Percentiles rank a stretch among this genome's conserved stretches.
phyloP scores from a whole-genome alignment of 345 rosid genomes.

The Rhodamnia rubescens region DNA sequence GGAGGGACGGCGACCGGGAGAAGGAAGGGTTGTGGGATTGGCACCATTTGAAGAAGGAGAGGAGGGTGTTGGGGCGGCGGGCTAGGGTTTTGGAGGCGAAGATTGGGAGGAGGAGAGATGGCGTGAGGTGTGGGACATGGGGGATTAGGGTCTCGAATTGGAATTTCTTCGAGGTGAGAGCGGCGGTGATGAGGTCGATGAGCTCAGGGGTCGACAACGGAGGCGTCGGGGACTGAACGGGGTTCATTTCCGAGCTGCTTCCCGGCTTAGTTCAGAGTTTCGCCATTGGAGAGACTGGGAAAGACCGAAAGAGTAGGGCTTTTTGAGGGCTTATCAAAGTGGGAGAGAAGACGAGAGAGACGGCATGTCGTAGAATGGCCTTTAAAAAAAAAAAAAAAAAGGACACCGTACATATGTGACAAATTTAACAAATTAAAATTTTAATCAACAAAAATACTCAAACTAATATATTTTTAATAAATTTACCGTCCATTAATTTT shows the following conservation, averaged over 20 bases:
- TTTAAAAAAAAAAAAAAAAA: too few species aligned
- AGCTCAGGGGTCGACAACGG: neutral
- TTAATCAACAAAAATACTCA: too few species aligned
- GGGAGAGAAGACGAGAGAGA: neutral
- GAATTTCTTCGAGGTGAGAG: slow-evolving; percentile 21
- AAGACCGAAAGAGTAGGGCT: neutral
- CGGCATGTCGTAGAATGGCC: neutral
- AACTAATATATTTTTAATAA: too few species aligned
- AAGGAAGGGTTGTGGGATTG: slow-evolving; percentile 20
- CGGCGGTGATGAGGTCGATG: slow-evolving; percentile 19
- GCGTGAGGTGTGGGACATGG: slow-evolving; percentile 34
- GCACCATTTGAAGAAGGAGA: slow-evolving; percentile 50
- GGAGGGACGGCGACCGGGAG: slow-evolving; percentile 34
- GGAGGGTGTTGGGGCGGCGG: slow-evolving; percentile 31
- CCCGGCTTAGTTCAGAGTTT: neutral
- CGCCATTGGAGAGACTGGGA: neutral
- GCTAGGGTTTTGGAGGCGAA: slow-evolving; percentile 39
- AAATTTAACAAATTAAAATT: too few species aligned
- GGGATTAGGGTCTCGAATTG: slow-evolving; percentile 36
- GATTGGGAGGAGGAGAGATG: slow-evolving; percentile 38
- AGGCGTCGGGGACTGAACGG: neutral
- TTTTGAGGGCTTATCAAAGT: neutral
- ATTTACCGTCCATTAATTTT: too few species aligned
- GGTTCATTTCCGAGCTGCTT: neutral
- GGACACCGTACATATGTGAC: too few species aligned